phyloP scores from a whole-genome alignment of 1,284 basidiomycete genomes.

The Puccinia brachypodii region DNA sequence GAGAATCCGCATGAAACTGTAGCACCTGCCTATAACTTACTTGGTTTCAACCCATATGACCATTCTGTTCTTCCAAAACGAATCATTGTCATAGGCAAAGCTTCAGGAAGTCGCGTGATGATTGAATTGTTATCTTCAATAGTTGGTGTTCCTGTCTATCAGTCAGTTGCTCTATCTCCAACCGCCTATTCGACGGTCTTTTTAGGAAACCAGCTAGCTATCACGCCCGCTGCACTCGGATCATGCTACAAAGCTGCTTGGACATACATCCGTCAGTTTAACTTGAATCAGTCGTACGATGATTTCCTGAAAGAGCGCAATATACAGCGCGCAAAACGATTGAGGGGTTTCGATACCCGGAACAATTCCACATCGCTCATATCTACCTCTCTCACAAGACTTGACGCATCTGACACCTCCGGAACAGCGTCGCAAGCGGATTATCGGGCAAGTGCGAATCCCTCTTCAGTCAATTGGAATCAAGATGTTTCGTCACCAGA shows the following conservation, averaged over 20 bases:
- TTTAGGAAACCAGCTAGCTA: slow-evolving; percentile 23
- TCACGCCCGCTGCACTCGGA: slow-evolving; percentile 25
- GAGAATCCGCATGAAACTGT: neutral
- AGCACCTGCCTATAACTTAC: slow-evolving; percentile 10
- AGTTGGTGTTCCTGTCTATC: slow-evolving; percentile 35
- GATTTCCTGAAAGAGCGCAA: slow-evolving; percentile 21
- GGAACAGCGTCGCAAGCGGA: slow-evolving; percentile 8
- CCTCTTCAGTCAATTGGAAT: slow-evolving; percentile 10
- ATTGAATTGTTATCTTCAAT: slow-evolving; percentile 36
- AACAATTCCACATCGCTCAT: slow-evolving; percentile 9
- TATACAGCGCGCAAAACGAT: slow-evolving; percentile 24
- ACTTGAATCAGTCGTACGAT: slow-evolving; percentile 9
- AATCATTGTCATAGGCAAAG: slow-evolving; percentile 26
- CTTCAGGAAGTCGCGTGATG: slow-evolving; percentile 34
- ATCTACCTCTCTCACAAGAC: slow-evolving; percentile 5
- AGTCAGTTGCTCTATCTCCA: slow-evolving; percentile 17
- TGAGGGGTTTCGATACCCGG: neutral
- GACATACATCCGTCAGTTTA: slow-evolving; percentile 10
- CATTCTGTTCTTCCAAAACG: slow-evolving; percentile 35
- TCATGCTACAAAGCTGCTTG: slow-evolving; percentile 43
- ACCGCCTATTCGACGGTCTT: slow-evolving; percentile 18
- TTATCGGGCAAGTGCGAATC: neutral
- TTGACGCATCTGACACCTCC: slow-evolving; percentile 6
- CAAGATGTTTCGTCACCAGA: neutral
- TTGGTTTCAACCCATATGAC: slow-evolving; percentile 42